Evolutionary conservation across 1,284 basidiomycete species (phyloP).

Genomic region (Trametes versicolor): DNA sequence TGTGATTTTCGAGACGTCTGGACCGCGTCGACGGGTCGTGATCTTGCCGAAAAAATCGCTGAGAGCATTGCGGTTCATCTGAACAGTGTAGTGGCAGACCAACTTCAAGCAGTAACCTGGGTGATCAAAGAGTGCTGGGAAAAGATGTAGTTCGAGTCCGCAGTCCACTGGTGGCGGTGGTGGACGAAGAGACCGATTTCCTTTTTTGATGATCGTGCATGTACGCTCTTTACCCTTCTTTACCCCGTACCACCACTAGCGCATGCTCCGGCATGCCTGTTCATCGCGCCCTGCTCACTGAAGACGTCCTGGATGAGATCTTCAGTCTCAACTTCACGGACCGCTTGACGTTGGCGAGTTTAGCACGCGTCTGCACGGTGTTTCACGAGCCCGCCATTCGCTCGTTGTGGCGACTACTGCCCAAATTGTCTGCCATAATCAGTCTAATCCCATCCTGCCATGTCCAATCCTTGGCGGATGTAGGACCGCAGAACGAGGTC

Average conservation of each 20-base stretch:
- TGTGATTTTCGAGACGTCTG: no score
- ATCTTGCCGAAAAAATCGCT: no score
- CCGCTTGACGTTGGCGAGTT: not conserved
- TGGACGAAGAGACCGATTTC: no score
- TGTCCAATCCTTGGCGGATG: not conserved
- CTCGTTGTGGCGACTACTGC: not conserved
- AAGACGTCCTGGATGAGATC: not conserved
- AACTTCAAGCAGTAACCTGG: no score
- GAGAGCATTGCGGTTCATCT: no score
- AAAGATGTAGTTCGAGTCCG: no score
- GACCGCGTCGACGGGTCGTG: no score
- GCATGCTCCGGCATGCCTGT: not conserved
- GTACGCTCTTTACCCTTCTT: no score
- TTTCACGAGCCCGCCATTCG: not conserved
- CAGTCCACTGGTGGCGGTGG: no score
- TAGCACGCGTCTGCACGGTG: not conserved
- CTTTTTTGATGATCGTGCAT: no score
- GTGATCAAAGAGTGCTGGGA: no score
- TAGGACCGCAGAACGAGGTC: not conserved
- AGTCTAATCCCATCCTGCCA: not conserved
- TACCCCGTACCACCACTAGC: not conserved
- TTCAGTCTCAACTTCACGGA: not conserved
- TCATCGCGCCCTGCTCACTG: not conserved
- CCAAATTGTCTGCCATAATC: not conserved
- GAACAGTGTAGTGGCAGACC: no score